These are phyloP conservation scores for Rhizopus delemar DNA, from an alignment of 371 early-diverging fungal genomes.

Conservation along the genomic window DNA sequence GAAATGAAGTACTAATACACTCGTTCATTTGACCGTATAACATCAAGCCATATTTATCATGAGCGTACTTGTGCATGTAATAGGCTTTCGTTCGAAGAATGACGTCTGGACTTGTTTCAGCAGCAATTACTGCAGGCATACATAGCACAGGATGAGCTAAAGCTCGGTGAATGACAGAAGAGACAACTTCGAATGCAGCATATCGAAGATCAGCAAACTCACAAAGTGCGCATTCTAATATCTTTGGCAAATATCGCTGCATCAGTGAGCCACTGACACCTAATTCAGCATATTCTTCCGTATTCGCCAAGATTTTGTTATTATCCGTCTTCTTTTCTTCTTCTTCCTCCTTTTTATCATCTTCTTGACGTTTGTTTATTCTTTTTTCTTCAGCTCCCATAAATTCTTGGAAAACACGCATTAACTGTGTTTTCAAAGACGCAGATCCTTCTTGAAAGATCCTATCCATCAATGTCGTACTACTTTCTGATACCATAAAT, in stretches of 20 bases:
- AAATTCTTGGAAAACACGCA: constrained; percentile 72
- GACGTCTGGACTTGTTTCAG: constrained; percentile 71
- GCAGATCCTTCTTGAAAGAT: constrained; percentile 56
- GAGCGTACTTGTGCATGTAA: constrained; percentile 70
- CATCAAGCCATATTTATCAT: constrained; percentile 80
- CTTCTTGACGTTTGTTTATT: constrained; percentile 43
- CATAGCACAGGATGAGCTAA: constrained; percentile 86
- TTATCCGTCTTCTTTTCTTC: constrained; percentile 62
- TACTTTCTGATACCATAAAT: constrained; percentile 60
- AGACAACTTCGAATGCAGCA: constrained; percentile 77
- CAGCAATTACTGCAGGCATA: constrained; percentile 83
- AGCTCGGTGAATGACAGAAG: constrained; percentile 78
- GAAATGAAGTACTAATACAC: constrained; percentile 69
- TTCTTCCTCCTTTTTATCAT: constrained; percentile 37
- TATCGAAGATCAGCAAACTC: constrained; percentile 48
- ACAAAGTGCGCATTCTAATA: constrained; percentile 70
- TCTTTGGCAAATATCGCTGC: constrained; percentile 76
- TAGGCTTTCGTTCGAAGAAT: constrained; percentile 69
- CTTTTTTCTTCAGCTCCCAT: constrained; percentile 63
- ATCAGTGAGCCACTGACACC: constrained; percentile 82
- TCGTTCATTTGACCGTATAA: constrained; percentile 78
- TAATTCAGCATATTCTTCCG: constrained; percentile 78
- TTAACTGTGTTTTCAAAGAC: constrained; percentile 63
- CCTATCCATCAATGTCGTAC: constrained; percentile 67
- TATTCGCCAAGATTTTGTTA: constrained; percentile 69